Base-by-base conservation (phyloP, 441 rosid genomes). In the Francoa sonchifolia region DNA sequence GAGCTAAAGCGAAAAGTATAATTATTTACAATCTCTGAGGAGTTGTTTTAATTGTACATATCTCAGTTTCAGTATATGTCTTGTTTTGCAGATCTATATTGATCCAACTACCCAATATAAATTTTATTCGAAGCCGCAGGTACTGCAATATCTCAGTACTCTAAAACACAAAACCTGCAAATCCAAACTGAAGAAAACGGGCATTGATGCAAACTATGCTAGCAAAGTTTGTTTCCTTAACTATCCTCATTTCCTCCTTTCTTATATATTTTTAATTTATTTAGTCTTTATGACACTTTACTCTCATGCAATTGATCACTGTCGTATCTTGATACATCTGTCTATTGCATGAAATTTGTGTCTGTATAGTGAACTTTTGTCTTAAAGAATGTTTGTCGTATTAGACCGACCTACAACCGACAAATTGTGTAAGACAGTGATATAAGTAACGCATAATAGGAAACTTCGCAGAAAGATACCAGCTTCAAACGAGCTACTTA, bases 41-140 rank as follows among this genome's bases (percentile, higher is more conserved):
- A 13, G 36, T 32, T 18, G 1, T 32, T 32, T 2, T 32, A 32
- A 32, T 32, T 13, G 5, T 0, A 10, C 3, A 3, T 32, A 11
- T n/a, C n/a, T 32, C 1, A 4, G 23, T 12, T 33, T 19, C 34
- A 19, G 18, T 45, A 16, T 28, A 39, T 8, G 44, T 33, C 37
- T 42, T 11, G 34, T 44, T 18, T 39, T 57, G 53, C 69, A 69
- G 76, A 22, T 42, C 32, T 73, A 50, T 35, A 20, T 54, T 38
- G 67, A 73, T 22, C 51, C 48, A 2, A 47, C 42, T 1, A 57
- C 57, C 18, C 62, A 66, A 42, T 11, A 8, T 41, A 74, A 38
- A 54, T 69, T 57, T 56, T 40, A 36, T 47, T 66, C 79, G 50
- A 63, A 49, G 63, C 76, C 76, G 38, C 35, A 58, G 39, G 74